Conservation (phyloP, 345 rosid species). For the Eutrema heterophyllum region DNA sequence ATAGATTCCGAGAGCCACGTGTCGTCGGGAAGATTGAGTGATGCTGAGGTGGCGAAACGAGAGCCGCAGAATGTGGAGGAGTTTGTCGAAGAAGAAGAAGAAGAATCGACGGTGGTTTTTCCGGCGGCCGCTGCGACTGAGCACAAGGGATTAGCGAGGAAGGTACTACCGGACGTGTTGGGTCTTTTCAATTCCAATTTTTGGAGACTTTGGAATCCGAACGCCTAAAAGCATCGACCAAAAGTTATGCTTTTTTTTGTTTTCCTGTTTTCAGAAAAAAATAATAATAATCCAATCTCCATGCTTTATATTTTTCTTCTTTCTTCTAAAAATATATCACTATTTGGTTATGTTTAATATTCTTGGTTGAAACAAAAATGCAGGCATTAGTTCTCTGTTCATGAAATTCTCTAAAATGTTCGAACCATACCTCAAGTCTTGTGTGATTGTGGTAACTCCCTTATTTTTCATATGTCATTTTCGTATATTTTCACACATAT, state of each 20-base stretch:
- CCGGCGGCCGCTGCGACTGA: conserved; percentile 23
- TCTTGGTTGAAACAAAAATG: conserved; percentile 6
- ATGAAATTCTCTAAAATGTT: neutral
- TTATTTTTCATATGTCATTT: too few species aligned
- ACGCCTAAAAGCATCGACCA: conserved; percentile 41
- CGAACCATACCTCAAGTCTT: neutral
- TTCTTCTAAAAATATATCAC: neutral
- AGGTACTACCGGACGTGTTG: conserved; percentile 94
- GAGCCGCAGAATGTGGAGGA: neutral
- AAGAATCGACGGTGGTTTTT: conserved; percentile 9
- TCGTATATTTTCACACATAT: too few species aligned
- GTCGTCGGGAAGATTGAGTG: conserved; percentile 20
- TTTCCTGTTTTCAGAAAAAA: neutral
- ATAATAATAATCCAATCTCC: neutral
- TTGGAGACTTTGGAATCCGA: conserved; percentile 93
- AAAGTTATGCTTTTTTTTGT: neutral
- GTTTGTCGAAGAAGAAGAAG: neutral
- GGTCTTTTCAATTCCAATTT: conserved; percentile 80
- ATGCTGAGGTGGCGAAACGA: conserved; percentile 14
- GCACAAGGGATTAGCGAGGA: conserved; percentile 81
- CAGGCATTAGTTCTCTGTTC: neutral
- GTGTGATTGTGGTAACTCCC: neutral
- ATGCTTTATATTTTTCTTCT: neutral
- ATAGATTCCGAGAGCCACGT: neutral
- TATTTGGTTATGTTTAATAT: neutral